A percentile compares a stretch with the other conserved stretches of the same genome.
These are phyloP conservation scores for Hypomyces rosellus DNA, from an alignment of 2,329 filamentous ascomycete species.

Conservation along the genomic window DNA sequence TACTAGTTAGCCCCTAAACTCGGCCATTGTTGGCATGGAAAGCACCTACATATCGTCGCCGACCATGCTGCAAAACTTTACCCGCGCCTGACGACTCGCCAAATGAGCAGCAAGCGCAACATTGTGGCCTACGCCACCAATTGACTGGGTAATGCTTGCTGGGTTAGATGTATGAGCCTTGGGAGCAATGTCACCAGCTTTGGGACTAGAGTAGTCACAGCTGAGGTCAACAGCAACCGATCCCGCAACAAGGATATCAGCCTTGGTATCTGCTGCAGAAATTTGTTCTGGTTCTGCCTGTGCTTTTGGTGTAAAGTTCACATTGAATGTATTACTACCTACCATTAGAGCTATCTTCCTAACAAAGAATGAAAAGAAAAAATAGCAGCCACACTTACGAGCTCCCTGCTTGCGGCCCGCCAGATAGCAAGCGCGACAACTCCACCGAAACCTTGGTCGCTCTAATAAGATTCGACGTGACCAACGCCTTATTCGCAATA, in stretches of 20 bases:
- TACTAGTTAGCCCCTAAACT: constrained; percentile 2
- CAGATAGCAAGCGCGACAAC: constrained; percentile 39
- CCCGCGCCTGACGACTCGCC: constrained; percentile 51
- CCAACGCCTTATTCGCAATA: constrained; percentile 62
- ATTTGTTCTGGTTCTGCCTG: constrained; percentile 12
- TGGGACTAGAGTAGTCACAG: constrained; percentile 59
- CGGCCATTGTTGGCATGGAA: background rate
- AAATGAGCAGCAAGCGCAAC: constrained; percentile 78
- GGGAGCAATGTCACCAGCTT: constrained; percentile 31
- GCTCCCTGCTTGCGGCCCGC: constrained; percentile 23
- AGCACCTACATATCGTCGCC: constrained; percentile 64
- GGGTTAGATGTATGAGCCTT: constrained; percentile 79
- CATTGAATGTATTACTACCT: constrained; percentile 25
- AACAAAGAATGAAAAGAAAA: constrained; percentile 7
- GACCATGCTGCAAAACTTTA: constrained; percentile 73
- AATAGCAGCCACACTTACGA: constrained; percentile 30
- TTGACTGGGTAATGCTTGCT: constrained; percentile 68
- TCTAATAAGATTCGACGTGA: constrained; percentile 46
- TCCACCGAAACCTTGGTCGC: constrained; percentile 50
- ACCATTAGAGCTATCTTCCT: constrained; percentile 29
- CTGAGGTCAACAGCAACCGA: constrained; percentile 81
- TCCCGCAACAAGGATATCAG: constrained; percentile 81
- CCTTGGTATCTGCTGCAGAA: constrained; percentile 21
- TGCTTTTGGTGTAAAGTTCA: constrained; percentile 10
- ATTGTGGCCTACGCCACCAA: constrained; percentile 90